Base-by-base conservation (phyloP, 148 eudicot species). In the Spergularia bocconei region DNA sequence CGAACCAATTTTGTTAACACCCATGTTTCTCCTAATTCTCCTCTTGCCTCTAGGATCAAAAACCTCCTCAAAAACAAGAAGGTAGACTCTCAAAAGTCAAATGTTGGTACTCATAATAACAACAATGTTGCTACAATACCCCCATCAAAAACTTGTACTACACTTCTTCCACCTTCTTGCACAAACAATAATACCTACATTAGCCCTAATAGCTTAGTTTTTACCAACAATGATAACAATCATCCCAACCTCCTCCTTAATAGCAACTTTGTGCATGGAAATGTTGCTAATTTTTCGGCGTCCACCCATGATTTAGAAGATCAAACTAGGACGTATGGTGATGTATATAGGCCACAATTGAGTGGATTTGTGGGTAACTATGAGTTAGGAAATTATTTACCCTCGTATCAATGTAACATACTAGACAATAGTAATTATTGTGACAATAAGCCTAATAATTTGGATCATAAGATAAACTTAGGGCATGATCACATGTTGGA, bases 301-400 rank as follows among this genome's bases (percentile, higher is more conserved):
- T 73, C 82, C 21, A 62, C 23, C 59, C 67, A 57, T 33, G 72
- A 50, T 58, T 17, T 71, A 57, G 76, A 83, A 73, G 77, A 77
- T 14, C 72, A 69, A 38, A 70, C 73, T 61, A 86, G 78, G 54
- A 57, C 81, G 75, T 76, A 81, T 73, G 88, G 84, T 83, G 87
- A 87, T 79, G 91, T 85, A n/a, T 88, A 88, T 67, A 89, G 75
- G 75, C 92, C 96, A 10, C 86, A 91, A 79, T 74, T 88, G 77
- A 86, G 80, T 69, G 81, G 70, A 17, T 82, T 83, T 67, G 38
- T 63, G 7, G 87, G 76, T 4, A 80, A 71, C 38, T 79, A 63
- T 64, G 83, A 85, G n/a, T 53, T 69, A 16, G 85, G 78, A 14
- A 54, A 77, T 68, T 63, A 75, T 47, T 53, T 73, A 10, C 41